A percentile compares a stretch with the other conserved stretches of the same genome.
Evolutionary conservation across 257 asterid species (phyloP).

Genomic region (Solanum clarkiae): DNA sequence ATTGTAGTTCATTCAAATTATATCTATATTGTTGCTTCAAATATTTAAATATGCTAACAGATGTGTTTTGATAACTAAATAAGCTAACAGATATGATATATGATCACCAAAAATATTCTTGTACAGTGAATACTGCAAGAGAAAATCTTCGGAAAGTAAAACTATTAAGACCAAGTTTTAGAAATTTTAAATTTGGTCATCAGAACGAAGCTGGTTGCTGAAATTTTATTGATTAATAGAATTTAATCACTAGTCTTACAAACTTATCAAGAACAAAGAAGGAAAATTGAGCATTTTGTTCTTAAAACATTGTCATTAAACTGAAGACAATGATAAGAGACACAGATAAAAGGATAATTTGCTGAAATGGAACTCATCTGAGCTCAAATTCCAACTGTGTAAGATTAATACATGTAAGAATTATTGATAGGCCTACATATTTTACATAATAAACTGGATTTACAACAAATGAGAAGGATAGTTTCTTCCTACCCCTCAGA

Average conservation of each 20-base stretch:
- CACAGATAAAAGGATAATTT: not conserved
- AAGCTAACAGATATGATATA: not conserved
- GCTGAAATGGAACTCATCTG: not conserved
- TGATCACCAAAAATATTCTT: not conserved
- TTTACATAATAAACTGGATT: not conserved
- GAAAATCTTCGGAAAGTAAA: not conserved
- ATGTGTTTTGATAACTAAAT: not conserved
- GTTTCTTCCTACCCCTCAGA: not conserved
- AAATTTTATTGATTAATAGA: not conserved
- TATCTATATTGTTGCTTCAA: not conserved
- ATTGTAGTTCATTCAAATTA: not conserved
- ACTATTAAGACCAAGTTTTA: not conserved
- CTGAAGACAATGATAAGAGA: not conserved
- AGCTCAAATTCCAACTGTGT: not conserved
- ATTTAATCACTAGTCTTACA: not conserved
- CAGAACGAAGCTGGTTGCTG: not conserved
- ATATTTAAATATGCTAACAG: not conserved
- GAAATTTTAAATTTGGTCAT: not conserved
- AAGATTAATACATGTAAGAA: not conserved
- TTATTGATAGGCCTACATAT: not conserved
- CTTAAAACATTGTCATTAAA: not conserved
- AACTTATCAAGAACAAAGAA: not conserved
- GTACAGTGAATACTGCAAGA: not conserved
- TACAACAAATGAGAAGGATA: not conserved
- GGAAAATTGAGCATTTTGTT: not conserved